Evolutionary conservation across 1,139 yeast genomes (phyloP).

Genomic region (Pichia sp.): DNA sequence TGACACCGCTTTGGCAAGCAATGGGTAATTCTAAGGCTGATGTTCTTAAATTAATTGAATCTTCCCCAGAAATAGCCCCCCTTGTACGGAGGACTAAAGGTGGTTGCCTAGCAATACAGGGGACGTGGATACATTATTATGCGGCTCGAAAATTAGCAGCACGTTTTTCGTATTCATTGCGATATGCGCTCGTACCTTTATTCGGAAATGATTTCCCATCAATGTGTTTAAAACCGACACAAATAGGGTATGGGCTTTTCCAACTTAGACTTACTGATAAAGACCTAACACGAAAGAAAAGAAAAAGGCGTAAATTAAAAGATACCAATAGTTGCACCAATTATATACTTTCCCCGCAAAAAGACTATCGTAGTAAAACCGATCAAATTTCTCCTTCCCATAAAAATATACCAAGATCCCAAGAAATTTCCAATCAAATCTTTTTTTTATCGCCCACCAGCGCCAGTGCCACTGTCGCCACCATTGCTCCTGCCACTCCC

Average conservation of each 20-base stretch:
- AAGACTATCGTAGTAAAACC: too few species aligned
- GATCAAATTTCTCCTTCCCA: too few species aligned
- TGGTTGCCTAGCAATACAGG: slow-evolving; percentile 88
- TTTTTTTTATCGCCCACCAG: too few species aligned
- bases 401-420: too few species aligned
- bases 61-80: slow-evolving; percentile 50
- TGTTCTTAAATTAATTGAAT: slow-evolving; percentile 67
- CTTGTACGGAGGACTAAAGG: slow-evolving; percentile 78
- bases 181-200: slow-evolving; percentile 71
- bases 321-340: too few species aligned
- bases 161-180: slow-evolving; percentile 70
- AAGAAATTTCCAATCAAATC: too few species aligned
- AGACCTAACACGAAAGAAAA: slow-evolving; percentile 20
- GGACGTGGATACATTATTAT: slow-evolving; percentile 84
- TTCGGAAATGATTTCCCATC: slow-evolving; percentile 73
- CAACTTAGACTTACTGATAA: slow-evolving; percentile 29
- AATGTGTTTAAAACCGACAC: slow-evolving; percentile 60
- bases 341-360: too few species aligned
- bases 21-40: slow-evolving; percentile 68
- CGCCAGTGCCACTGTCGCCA: too few species aligned
- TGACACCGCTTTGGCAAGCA: slow-evolving; percentile 90
- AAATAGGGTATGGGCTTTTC: slow-evolving; percentile 65
- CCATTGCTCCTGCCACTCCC: too few species aligned
- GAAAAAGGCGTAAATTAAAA: neutral
- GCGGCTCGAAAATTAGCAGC: slow-evolving; percentile 65